Conservation (phyloP, 805 yeast genomes). For the Wickerhamiella allomyrinae region DNA sequence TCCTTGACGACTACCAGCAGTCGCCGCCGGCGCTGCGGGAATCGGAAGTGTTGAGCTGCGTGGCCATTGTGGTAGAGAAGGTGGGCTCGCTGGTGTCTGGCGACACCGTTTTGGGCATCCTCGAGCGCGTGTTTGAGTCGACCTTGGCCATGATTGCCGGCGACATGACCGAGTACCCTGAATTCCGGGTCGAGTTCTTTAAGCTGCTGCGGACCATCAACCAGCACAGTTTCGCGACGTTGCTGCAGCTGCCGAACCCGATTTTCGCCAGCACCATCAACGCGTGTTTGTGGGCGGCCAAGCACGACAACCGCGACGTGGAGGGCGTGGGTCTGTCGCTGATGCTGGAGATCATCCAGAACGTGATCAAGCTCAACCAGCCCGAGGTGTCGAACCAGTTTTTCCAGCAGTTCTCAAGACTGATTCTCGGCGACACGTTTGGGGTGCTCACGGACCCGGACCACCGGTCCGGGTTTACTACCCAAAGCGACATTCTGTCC, state of each 20-base stretch:
- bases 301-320: constrained; percentile 93
- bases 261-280: constrained; percentile 84
- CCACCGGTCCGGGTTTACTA: constrained; percentile 89
- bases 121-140: constrained; percentile 85
- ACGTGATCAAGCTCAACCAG: constrained; percentile 54
- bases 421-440: constrained; percentile 82
- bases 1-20: constrained; percentile 72
- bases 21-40: constrained; percentile 95
- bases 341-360: constrained; percentile 68
- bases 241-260: constrained; percentile 75
- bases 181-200: constrained; percentile 93
- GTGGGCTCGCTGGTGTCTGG: constrained; percentile 72
- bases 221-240: constrained; percentile 68
- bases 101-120: constrained; percentile 71
- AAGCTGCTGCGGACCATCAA: constrained; percentile 78
- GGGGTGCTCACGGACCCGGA: constrained; percentile 91
- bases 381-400: constrained; percentile 69
- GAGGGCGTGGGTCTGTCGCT: constrained; percentile 82
- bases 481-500: constrained; percentile 73
- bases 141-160: constrained; percentile 91
- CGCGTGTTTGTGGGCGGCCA: constrained; percentile 96
- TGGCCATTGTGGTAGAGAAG: constrained; percentile 75
- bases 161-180: constrained; percentile 94
- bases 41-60: constrained; percentile 91
- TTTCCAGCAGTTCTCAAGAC: constrained; percentile 76